Evolutionary conservation across 1,284 basidiomycete species (phyloP), one percentile per base, ranked within the genome.

Genomic region (Naganishia albida): DNA sequence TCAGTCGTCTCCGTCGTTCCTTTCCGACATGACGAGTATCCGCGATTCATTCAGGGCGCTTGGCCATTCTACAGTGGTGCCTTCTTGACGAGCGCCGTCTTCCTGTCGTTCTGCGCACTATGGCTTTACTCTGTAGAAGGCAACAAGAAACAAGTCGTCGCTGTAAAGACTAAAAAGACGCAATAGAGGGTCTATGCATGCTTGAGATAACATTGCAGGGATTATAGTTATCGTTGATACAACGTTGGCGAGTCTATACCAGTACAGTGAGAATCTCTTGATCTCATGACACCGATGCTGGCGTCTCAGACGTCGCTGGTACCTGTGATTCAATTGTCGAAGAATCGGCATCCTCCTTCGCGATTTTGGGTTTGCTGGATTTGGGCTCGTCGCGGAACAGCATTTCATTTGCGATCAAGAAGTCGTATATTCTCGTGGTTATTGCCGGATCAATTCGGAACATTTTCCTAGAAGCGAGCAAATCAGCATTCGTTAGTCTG

Each of bases 41-140:
- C 92, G 13, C 86, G 95, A 46, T 98, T 95, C 85, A 84, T 99
- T 69, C 87, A 86, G 63, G 91, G 91, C 10, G 93, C 93, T 12
- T 94, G 89, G 89, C 95, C 95, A 0, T 99, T 95, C 78, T 97
- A 98, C 71, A 82, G 84, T 0, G 91, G 93, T 28, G 90, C 93
- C 15, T 86, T 93, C 73, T 91, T 88, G 79, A 94, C 92, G 0
- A 88, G 88, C 69, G 77, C 85, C 0, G 91, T 84, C 0, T 96
- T 96, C 80, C 79, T 94, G 72, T 68, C 93, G 13, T 98, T 99
- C 79, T 85, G 85, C 18, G 84, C 84, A 0, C 75, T 95, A 26
- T 99, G 93, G 92, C 81, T 96, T 49, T 87, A 85, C 20, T 70
- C 88, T 23, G 90, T 91, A 67, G 70, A 65, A 10, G 77, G 63